These are phyloP conservation scores for Claviceps pazoutovae DNA, from an alignment of 2,329 filamentous ascomycete genomes.

Conservation along the genomic window DNA sequence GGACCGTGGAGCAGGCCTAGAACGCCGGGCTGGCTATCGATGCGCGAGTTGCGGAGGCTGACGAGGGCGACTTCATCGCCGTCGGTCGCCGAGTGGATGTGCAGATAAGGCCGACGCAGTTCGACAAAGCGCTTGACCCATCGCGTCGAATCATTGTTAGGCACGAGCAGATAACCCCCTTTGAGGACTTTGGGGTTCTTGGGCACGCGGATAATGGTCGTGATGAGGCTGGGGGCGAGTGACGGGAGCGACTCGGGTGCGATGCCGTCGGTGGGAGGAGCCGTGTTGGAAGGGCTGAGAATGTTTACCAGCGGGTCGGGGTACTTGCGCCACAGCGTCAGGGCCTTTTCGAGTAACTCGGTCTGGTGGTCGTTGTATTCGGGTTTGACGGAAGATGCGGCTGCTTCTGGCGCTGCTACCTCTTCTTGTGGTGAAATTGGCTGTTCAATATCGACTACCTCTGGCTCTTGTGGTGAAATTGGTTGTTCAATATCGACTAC, in stretches of 20 bases:
- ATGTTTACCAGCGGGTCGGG: slow-evolving; percentile 42
- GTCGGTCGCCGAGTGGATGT: slow-evolving; percentile 72
- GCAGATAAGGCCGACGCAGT: slow-evolving; percentile 77
- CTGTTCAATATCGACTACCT: neutral
- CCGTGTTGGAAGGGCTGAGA: slow-evolving; percentile 46
- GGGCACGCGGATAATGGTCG: slow-evolving; percentile 61
- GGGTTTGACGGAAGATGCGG: neutral
- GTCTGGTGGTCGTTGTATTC: slow-evolving; percentile 34
- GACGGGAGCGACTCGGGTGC: slow-evolving; percentile 30
- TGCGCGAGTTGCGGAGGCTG: slow-evolving; percentile 75
- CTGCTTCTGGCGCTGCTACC: neutral
- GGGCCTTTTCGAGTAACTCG: slow-evolving; percentile 37
- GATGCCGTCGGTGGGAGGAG: slow-evolving; percentile 53
- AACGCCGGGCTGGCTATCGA: slow-evolving; percentile 84
- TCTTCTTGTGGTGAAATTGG: neutral
- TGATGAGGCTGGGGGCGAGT: slow-evolving; percentile 53
- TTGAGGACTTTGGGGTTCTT: slow-evolving; percentile 76
- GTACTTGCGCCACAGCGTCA: slow-evolving; percentile 51
- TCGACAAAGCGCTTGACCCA: slow-evolving; percentile 94
- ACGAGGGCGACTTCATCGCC: slow-evolving; percentile 86
- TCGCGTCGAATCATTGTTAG: slow-evolving; percentile 63
- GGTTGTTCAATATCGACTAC: neutral
- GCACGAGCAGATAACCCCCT: slow-evolving; percentile 75
- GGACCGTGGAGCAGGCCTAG: slow-evolving; percentile 54
- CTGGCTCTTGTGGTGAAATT: neutral